Percentiles rank a stretch among this genome's conserved stretches.
Conservation (phyloP, 2,329 filamentous ascomycete species). For the Cladosporium cucumerinum region DNA sequence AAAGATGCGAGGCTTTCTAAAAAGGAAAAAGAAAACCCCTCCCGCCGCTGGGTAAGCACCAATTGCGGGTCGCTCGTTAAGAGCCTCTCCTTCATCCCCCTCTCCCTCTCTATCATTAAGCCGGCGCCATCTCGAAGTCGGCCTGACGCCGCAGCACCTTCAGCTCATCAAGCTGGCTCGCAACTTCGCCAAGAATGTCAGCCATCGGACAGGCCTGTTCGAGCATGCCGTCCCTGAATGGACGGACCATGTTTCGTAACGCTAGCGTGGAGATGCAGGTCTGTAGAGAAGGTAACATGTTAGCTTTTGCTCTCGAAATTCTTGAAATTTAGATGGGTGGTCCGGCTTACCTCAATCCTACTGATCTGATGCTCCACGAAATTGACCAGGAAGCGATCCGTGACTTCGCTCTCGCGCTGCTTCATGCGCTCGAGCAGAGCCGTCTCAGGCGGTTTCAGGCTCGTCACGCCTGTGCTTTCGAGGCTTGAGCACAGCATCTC, state of each 20-base stretch:
- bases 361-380: conserved; percentile 94
- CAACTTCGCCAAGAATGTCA: conserved; percentile 63
- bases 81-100: not conserved
- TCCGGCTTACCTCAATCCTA: conserved; percentile 79
- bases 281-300: conserved; percentile 44
- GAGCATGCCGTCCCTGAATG: conserved; percentile 64
- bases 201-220: conserved; percentile 76
- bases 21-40: too few species aligned
- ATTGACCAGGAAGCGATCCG: conserved; percentile 81
- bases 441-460: conserved; percentile 75
- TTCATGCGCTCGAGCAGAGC: conserved; percentile 74
- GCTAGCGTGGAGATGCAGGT: conserved; percentile 76
- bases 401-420: conserved; percentile 74
- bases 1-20: not conserved
- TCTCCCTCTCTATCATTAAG: not conserved
- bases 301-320: not conserved
- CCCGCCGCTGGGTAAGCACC: not conserved
- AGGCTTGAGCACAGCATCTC: conserved; percentile 90
- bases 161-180: conserved; percentile 61
- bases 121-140: conserved; percentile 20
- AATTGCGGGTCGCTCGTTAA: not conserved
- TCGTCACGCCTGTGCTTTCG: conserved; percentile 63
- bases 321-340: not conserved
- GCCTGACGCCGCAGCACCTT: conserved; percentile 51
- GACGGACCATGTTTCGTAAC: conserved; percentile 73